phyloP scores from a whole-genome alignment of 352 stramenopile genomes.

The Elongisporangium anandrum region DNA sequence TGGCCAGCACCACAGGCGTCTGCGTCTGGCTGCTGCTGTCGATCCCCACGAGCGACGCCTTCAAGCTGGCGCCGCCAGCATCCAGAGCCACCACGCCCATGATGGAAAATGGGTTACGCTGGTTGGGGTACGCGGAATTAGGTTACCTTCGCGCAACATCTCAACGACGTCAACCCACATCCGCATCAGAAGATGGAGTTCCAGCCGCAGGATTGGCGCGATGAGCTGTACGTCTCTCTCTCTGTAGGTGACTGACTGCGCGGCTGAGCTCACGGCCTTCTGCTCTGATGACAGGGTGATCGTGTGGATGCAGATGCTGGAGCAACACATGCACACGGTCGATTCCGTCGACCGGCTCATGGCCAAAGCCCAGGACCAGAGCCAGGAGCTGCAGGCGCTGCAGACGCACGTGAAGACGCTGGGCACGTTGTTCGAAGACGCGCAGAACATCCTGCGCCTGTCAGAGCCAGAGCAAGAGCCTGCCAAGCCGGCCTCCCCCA shows the following conservation, averaged over 20 bases:
- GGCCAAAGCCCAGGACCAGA: neutral
- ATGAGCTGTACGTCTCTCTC: neutral
- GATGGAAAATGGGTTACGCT: neutral
- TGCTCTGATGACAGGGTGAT: neutral
- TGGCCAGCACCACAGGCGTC: constrained; percentile 28
- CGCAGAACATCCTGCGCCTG: neutral
- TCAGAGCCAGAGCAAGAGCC: neutral
- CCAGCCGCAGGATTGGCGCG: neutral
- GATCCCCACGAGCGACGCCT: constrained; percentile 38
- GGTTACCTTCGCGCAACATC: neutral
- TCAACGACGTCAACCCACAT: neutral
- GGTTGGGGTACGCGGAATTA: neutral
- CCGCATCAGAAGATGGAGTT: neutral
- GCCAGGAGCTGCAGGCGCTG: neutral
- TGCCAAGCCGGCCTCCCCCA: neutral
- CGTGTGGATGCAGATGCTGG: neutral
- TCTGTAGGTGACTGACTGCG: neutral
- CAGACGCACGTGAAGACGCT: neutral
- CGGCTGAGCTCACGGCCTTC: neutral
- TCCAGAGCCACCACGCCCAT: constrained; percentile 46
- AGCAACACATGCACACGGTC: no score
- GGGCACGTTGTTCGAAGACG: neutral
- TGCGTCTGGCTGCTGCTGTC: neutral
- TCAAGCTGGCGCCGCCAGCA: constrained; percentile 54
- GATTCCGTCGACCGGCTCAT: neutral